Conservation (phyloP, 495 filamentous ascomycete species). For the Xylaria flabelliformis region DNA sequence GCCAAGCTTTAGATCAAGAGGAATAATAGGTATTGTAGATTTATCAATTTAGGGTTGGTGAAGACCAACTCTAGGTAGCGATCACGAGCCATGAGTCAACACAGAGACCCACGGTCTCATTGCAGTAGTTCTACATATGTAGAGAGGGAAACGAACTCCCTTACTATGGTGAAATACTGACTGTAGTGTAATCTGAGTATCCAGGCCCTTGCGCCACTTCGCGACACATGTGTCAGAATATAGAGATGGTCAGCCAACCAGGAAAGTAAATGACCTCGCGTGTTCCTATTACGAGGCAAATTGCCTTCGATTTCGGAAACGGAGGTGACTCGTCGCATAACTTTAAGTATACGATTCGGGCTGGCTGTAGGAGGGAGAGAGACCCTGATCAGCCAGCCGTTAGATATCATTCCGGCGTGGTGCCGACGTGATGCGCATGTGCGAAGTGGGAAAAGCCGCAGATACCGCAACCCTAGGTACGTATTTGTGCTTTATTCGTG, state of each 20-base stretch:
- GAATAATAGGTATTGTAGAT: not conserved
- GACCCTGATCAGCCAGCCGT: not conserved
- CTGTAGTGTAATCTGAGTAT: not conserved
- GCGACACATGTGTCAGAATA: conserved; percentile 4
- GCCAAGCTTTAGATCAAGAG: not conserved
- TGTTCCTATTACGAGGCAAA: not conserved
- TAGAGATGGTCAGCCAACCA: conserved; percentile 2
- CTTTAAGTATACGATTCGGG: not conserved
- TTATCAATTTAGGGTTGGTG: not conserved
- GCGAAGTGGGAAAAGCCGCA: conserved; percentile 9
- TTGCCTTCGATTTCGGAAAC: not conserved
- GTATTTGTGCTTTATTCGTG: not conserved
- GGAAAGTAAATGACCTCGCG: not conserved
- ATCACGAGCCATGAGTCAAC: not conserved
- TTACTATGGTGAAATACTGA: not conserved
- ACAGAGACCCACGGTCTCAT: not conserved
- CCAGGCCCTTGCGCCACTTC: not conserved
- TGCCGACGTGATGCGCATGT: conserved; percentile 6
- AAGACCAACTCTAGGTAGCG: not conserved
- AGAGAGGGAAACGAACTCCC: not conserved
- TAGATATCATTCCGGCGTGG: not conserved
- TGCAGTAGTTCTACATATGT: not conserved
- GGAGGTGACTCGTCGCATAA: conserved; percentile 8
- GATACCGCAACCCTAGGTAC: not conserved
- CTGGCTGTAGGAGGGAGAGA: not conserved